phyloP scores from a whole-genome alignment of 495 filamentous ascomycete species.

The Aspergillus hancockii region DNA sequence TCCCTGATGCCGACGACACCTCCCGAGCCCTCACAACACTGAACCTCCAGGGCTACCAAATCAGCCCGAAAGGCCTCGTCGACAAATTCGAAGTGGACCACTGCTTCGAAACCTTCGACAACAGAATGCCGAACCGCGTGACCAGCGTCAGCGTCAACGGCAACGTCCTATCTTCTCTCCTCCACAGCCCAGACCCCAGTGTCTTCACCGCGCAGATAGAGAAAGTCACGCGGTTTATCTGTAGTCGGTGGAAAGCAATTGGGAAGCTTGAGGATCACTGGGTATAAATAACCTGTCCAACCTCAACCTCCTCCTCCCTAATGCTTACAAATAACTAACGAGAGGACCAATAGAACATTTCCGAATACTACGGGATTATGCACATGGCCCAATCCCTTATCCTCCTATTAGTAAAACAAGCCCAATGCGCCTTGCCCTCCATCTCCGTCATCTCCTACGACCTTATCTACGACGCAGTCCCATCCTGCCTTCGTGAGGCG shows the following conservation, averaged over 20 bases:
- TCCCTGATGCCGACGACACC: constrained; percentile 10
- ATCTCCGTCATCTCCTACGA: not conserved
- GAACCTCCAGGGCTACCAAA: constrained; percentile 6
- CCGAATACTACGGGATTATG: constrained; percentile 11
- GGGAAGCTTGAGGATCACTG: constrained; percentile 1
- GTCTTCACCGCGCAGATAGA: constrained; percentile 1
- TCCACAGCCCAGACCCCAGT: constrained; percentile 6
- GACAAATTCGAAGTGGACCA: constrained; percentile 1
- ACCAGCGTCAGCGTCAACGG: constrained; percentile 12
- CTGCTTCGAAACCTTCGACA: constrained; percentile 10
- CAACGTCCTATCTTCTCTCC: constrained; percentile 8
- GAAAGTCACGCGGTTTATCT: constrained; percentile 7
- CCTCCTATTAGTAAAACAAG: not conserved
- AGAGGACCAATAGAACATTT: constrained; percentile 11
- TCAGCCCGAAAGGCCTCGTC: constrained; percentile 1
- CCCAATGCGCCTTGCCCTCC: not conserved
- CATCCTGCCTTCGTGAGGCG: not conserved
- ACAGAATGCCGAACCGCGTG: constrained; percentile 6
- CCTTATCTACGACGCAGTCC: not conserved
- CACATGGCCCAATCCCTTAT: constrained; percentile 10
- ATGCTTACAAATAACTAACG: not conserved
- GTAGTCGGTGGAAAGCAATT: constrained; percentile 1
- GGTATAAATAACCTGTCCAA: not conserved
- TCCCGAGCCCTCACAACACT: constrained; percentile 5
- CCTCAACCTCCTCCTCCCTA: not conserved